A percentile compares a stretch with the other conserved stretches of the same genome.
phyloP scores from a whole-genome alignment of 768 basidiomycete genomes.

The Leccinum obscurum region DNA sequence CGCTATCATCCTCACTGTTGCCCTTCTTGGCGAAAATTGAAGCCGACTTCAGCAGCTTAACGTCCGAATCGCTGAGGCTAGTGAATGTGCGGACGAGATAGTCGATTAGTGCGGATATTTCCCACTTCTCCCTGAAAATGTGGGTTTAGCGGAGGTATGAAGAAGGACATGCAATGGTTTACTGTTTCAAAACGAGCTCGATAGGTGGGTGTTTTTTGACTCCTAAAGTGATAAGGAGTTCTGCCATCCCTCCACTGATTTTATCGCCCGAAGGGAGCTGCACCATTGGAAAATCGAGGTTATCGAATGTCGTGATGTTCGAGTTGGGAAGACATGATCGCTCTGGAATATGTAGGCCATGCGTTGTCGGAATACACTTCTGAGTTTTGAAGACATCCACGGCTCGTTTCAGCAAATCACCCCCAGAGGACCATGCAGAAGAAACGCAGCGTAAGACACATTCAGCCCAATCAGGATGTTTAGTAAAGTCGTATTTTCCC shows the following conservation, averaged over 20 bases:
- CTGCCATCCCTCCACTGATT: not conserved
- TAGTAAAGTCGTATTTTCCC: constrained; percentile 56
- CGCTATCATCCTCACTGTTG: constrained; percentile 24
- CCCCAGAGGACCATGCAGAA: constrained; percentile 34
- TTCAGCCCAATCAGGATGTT: constrained; percentile 75
- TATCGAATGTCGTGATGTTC: not conserved
- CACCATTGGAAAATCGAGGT: not conserved
- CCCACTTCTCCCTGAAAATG: not conserved
- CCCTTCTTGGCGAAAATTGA: constrained; percentile 48
- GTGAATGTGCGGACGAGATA: not conserved
- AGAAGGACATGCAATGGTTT: not conserved
- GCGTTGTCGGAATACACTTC: not conserved
- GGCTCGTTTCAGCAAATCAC: not conserved
- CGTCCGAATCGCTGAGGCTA: not conserved
- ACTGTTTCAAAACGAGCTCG: not conserved
- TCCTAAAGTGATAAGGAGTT: not conserved
- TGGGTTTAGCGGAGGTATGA: not conserved
- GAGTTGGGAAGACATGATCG: not conserved
- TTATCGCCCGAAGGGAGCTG: not conserved
- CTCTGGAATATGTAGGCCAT: not conserved
- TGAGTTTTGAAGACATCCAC: not conserved
- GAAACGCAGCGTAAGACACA: constrained; percentile 62
- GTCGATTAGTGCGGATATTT: not conserved
- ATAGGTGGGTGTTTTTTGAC: not conserved
- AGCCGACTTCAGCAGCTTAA: not conserved